Base-by-base conservation (phyloP, 1,284 basidiomycete genomes). In the Fistulina hepatica region DNA sequence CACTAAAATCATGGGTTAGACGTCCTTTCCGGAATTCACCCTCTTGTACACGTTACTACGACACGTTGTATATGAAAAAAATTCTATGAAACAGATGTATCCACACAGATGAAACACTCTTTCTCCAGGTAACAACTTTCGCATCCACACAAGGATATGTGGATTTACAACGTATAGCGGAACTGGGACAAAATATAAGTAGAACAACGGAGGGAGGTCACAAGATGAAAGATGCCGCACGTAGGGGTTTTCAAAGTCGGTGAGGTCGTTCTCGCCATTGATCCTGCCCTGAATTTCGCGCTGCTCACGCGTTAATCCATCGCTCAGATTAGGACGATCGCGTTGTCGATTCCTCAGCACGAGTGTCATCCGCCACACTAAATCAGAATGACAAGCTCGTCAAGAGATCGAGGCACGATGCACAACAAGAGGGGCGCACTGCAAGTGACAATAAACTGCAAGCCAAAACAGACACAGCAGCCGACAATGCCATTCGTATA, bases 221-320 rank as follows among this genome's bases (percentile, higher is more conserved):
- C 13, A 10, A 5, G 6, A 21, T n/a, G 26, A 26, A n/a, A 13
- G 15, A n/a, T 11, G 15, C 13, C 43, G 37, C 20, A 44, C 40
- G 34, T 44, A 33, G 10, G 36, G 43, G 15, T 44, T 44, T 32
- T 44, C 40, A 19, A 44, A 42, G 22, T 44, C 43, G 4, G 43
- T 44, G 19, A 38, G 28, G 32, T 44, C 43, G 12, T 37, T 37
- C 43, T 44, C 43, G 9, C 43, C 43, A n/a, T 32, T 37, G 13
- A 36, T 23, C 28, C 39, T 44, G 12, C 40, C 43, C 30, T 24
- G 43, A 17, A 17, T 28, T 12, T 28, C 36, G 21, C 40, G 34
- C 35, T 44, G 36, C 27, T 42, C 43, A 11, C 8, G 8, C 8
- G 40, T 38, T 20, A 44, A 36, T 10, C 43, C 43, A 19, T 37